Evolutionary conservation across 345 rosid genomes (phyloP).

Genomic region (Acer saccharum): DNA sequence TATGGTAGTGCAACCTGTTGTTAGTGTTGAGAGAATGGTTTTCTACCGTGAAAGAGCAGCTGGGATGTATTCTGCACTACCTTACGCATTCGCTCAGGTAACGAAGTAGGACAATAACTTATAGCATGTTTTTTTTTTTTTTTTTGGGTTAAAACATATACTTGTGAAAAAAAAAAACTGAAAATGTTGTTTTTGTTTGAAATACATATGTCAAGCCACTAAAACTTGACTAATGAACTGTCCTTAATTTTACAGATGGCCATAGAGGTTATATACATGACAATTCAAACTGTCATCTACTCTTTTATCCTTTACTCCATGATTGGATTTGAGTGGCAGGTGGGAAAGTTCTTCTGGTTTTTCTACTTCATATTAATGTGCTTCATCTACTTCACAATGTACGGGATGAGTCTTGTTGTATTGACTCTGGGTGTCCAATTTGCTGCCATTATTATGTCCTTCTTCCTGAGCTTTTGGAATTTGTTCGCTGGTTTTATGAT

Average conservation of each 20-base stretch:
- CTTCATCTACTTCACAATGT: conserved; percentile 72
- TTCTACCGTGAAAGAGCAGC: conserved; percentile 92
- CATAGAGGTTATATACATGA: conserved; percentile 61
- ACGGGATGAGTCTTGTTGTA: conserved; percentile 83
- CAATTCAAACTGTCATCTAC: conserved; percentile 54
- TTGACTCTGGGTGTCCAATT: conserved; percentile 75
- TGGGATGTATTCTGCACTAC: conserved; percentile 85
- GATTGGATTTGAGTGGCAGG: conserved; percentile 75
- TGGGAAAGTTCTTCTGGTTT: conserved; percentile 56
- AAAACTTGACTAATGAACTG: neutral
- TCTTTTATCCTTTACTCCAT: conserved; percentile 65
- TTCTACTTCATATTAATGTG: conserved; percentile 59
- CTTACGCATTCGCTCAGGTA: conserved; percentile 87
- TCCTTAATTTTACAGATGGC: conserved; percentile 51
- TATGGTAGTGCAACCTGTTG: conserved; percentile 60
- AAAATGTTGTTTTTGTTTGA: no score
- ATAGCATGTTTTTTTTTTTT: no score
- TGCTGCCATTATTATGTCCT: conserved; percentile 69
- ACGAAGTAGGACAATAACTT: neutral
- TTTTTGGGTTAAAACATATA: no score
- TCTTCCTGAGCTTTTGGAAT: conserved; percentile 88
- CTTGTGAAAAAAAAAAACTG: no score
- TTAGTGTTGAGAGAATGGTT: conserved; percentile 72
- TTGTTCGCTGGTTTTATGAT: conserved; percentile 82
- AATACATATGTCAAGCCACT: neutral